Percentiles rank a stretch among this genome's conserved stretches.
Conservation (phyloP, 768 basidiomycete species). For the Scleroderma bovista region DNA sequence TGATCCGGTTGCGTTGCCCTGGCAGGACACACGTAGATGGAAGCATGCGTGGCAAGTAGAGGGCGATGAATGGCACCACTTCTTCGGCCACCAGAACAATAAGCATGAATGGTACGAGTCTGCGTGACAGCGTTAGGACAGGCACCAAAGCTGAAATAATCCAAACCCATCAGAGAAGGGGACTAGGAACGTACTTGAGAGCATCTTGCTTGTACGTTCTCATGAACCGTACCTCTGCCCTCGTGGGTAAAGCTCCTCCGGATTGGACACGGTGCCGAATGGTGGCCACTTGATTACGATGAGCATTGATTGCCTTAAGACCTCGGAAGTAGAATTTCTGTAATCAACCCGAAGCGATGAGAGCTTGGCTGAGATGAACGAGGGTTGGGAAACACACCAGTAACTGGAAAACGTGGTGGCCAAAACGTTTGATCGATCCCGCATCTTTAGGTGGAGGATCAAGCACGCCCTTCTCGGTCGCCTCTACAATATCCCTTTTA, state of each 20-base stretch:
- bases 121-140: constrained; percentile 8
- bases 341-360: constrained; percentile 1
- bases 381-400: constrained; percentile 29
- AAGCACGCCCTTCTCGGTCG: constrained; percentile 63
- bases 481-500: constrained; percentile 59
- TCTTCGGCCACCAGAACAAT: constrained; percentile 76
- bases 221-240: constrained; percentile 68
- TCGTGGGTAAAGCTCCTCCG: constrained; percentile 58
- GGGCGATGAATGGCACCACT: constrained; percentile 74
- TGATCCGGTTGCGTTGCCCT: constrained; percentile 66
- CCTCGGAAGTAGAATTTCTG: constrained; percentile 86
- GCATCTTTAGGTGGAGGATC: constrained; percentile 60
- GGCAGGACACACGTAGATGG: constrained; percentile 86
- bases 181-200: constrained; percentile 66
- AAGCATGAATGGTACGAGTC: constrained; percentile 74
- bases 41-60: constrained; percentile 79
- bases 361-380: not conserved
- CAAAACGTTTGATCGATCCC: constrained; percentile 46
- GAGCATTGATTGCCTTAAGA: constrained; percentile 62
- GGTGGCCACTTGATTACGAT: constrained; percentile 47
- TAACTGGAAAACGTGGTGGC: constrained; percentile 43
- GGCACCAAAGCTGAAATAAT: too few relatives aligned
- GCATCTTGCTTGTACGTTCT: constrained; percentile 60
- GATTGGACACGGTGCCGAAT: constrained; percentile 52
- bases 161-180: not conserved